Conservation (phyloP, 75 land plant genomes). For the Picea glauca region DNA sequence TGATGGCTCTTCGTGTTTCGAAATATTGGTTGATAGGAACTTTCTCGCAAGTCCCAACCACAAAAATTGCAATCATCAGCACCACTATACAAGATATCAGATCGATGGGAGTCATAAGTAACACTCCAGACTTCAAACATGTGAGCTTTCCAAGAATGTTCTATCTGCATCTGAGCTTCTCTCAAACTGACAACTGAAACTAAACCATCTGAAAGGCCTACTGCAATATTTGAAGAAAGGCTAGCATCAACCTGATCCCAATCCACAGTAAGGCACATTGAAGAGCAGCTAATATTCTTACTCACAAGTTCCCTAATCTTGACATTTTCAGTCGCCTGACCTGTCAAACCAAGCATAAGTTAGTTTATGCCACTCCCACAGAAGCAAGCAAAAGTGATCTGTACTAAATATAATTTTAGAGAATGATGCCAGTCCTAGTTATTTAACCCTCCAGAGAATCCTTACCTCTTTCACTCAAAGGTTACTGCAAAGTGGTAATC, state of each 20-base stretch:
- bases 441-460: background rate
- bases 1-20: conserved; percentile 62
- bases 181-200: conserved; percentile 44
- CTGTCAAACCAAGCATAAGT: background rate
- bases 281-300: conserved; percentile 34
- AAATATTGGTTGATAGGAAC: conserved; percentile 45
- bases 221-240: conserved; percentile 21
- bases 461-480: no score
- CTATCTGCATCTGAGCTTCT: conserved; percentile 35
- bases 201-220: conserved; percentile 84
- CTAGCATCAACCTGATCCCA: conserved; percentile 53
- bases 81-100: conserved; percentile 69
- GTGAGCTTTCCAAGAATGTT: conserved; percentile 65
- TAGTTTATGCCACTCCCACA: background rate
- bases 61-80: conserved; percentile 88
- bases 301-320: conserved; percentile 30
- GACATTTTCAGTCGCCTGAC: background rate
- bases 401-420: background rate
- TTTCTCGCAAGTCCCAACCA: conserved; percentile 78
- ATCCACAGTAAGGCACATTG: conserved; percentile 93
- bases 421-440: background rate
- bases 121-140: conserved; percentile 80
- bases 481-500: no score
- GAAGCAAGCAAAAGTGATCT: background rate
- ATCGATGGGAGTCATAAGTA: conserved; percentile 58